These are phyloP conservation scores for Alternaria dauci DNA, from an alignment of 2,329 filamentous ascomycete species.

Conservation along the genomic window DNA sequence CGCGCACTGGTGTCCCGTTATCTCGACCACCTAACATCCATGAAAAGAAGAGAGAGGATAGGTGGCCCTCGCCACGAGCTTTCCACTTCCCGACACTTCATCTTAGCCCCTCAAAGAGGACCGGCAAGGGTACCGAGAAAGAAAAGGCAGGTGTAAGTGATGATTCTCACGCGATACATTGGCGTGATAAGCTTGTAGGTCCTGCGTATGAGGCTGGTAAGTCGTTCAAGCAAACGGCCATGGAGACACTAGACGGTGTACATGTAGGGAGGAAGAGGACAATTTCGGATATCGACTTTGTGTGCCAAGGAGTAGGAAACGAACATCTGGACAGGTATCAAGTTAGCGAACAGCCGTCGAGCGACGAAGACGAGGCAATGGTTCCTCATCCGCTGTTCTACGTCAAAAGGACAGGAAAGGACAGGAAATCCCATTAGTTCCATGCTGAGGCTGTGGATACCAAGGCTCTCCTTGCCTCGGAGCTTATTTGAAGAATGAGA, in stretches of 20 bases:
- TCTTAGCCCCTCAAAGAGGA: not conserved
- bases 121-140: not conserved
- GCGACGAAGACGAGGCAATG: not conserved
- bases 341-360: not conserved
- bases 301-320: constrained; percentile 28
- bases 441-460: constrained; percentile 29
- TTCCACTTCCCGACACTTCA: not conserved
- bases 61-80: not conserved
- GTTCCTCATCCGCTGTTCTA: constrained; percentile 22
- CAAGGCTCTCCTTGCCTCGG: not conserved
- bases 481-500: not conserved
- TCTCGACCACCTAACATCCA: not conserved
- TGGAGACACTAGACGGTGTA: constrained; percentile 5
- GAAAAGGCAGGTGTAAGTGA: constrained; percentile 3
- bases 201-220: constrained; percentile 7
- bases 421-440: constrained; percentile 27
- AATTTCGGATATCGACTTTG: constrained; percentile 32
- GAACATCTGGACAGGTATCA: constrained; percentile 5
- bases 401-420: constrained; percentile 4
- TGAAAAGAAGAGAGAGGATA: not conserved
- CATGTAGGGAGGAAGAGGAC: constrained; percentile 17
- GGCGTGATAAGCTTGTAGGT: constrained; percentile 18
- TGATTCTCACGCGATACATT: constrained; percentile 12
- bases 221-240: constrained; percentile 6
- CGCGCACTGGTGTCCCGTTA: not conserved